Evolutionary conservation across 305 asterid genomes (phyloP).

Genomic region (Fraxinus ornus): DNA sequence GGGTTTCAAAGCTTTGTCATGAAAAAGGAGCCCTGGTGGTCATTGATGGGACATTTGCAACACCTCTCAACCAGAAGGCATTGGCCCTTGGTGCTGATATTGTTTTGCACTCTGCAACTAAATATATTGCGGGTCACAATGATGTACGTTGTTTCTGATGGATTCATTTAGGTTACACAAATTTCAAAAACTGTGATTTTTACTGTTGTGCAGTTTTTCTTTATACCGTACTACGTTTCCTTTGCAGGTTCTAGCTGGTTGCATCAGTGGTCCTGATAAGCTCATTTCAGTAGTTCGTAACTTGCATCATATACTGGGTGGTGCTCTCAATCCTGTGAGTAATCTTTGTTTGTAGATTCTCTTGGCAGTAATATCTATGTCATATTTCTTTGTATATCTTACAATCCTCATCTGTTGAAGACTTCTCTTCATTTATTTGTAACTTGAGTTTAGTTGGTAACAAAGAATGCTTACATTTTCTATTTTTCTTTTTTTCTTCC

Average conservation of each 20-base stretch:
- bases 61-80: conserved; percentile 96
- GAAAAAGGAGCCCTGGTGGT: conserved; percentile 83
- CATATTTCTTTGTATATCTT: not conserved
- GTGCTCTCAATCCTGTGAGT: conserved; percentile 93
- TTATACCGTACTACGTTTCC: not conserved
- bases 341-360: conserved; percentile 8
- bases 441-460: conserved; percentile 13
- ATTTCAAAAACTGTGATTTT: not conserved
- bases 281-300: conserved; percentile 67
- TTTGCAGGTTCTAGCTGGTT: conserved; percentile 81
- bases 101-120: conserved; percentile 89
- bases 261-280: conserved; percentile 86
- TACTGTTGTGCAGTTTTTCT: not conserved
- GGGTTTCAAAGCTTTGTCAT: conserved; percentile 89
- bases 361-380: conserved; percentile 1
- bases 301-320: conserved; percentile 92
- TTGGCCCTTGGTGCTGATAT: conserved; percentile 95
- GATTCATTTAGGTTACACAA: not conserved
- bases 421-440: not conserved
- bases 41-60: conserved; percentile 92
- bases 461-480: conserved; percentile 11
- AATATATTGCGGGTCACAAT: conserved; percentile 90
- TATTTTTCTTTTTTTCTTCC: not conserved
- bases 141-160: conserved; percentile 55
- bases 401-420: not conserved